These are phyloP conservation scores for Thelephora ganbajun DNA, from an alignment of 768 basidiomycete genomes.

Conservation along the genomic window DNA sequence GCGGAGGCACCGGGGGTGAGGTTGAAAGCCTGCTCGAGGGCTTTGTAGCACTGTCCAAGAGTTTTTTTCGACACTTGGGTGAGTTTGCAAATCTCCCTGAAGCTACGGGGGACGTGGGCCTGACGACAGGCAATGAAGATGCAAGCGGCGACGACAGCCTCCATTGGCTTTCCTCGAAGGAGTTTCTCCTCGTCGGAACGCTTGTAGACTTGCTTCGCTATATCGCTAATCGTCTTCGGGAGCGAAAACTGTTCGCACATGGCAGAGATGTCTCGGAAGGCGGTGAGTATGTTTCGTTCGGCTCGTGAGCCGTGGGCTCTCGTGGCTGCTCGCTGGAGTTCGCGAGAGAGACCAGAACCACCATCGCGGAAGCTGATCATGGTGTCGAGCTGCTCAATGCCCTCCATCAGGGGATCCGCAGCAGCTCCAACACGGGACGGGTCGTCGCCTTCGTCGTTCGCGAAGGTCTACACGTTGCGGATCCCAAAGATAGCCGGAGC, in stretches of 20 bases:
- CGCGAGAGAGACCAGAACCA: slow-evolving; percentile 81
- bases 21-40: slow-evolving; percentile 80
- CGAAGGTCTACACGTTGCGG: slow-evolving; percentile 69
- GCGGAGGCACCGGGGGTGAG: slow-evolving; percentile 70
- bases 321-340: slow-evolving; percentile 85
- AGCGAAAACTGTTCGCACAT: slow-evolving; percentile 96
- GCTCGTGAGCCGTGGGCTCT: slow-evolving; percentile 66
- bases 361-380: slow-evolving; percentile 93
- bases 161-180: slow-evolving; percentile 78
- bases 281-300: slow-evolving; percentile 74
- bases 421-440: slow-evolving; percentile 99
- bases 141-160: slow-evolving; percentile 92
- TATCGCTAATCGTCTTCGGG: slow-evolving; percentile 87
- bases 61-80: slow-evolving; percentile 92
- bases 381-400: slow-evolving; percentile 89
- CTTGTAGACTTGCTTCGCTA: slow-evolving; percentile 95
- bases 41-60: slow-evolving; percentile 87
- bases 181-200: slow-evolving; percentile 93
- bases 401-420: slow-evolving; percentile 84
- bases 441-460: slow-evolving; percentile 98
- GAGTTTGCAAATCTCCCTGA: slow-evolving; percentile 88
- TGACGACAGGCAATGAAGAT: slow-evolving; percentile 96
- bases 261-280: slow-evolving; percentile 82
- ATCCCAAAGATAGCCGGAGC: slow-evolving; percentile 8
- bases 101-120: slow-evolving; percentile 90